These are phyloP conservation scores for Euphrasia confusa DNA, from an alignment of 257 asterid species.

Conservation along the genomic window DNA sequence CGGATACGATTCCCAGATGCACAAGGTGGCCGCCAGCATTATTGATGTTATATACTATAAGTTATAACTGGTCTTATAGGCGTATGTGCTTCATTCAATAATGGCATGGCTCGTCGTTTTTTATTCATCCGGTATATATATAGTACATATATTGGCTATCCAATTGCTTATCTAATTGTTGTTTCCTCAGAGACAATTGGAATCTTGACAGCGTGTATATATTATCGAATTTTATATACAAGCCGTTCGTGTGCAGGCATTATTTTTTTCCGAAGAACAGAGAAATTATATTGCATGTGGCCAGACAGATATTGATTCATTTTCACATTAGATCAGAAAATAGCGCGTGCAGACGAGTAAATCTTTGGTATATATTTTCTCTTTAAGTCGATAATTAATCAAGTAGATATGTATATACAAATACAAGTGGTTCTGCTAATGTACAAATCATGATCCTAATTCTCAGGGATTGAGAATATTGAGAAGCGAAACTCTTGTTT, in stretches of 20 bases:
- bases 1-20: no score
- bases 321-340: background rate
- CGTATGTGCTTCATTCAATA: no score
- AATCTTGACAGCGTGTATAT: background rate
- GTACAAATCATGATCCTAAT: background rate
- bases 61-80: no score
- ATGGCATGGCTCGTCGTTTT: no score
- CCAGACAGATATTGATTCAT: background rate
- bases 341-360: background rate
- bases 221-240: background rate
- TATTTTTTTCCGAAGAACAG: background rate
- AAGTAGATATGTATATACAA: background rate
- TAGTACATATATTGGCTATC: no score
- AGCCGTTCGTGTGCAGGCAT: background rate
- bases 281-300: background rate
- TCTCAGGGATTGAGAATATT: constrained; percentile 25
- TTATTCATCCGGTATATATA: no score
- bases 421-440: background rate
- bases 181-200: background rate
- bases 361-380: background rate
- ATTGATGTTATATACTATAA: no score
- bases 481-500: constrained; percentile 30
- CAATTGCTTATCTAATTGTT: background rate
- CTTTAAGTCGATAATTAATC: background rate
- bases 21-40: no score